These are phyloP conservation scores for Penicillium sp. DNA, from an alignment of 2,329 filamentous ascomycete genomes.

Conservation along the genomic window DNA sequence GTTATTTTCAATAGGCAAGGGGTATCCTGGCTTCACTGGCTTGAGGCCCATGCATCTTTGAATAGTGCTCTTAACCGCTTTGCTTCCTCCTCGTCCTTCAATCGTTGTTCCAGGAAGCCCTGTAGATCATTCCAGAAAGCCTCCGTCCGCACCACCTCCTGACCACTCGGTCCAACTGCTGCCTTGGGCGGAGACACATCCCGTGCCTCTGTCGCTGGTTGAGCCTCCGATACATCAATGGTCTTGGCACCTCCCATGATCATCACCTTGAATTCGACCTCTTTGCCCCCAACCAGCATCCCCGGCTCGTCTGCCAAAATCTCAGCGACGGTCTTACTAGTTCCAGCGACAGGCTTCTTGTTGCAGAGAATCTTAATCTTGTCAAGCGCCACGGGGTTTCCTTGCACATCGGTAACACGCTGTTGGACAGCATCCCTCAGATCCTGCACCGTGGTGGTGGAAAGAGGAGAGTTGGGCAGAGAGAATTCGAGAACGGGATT, in stretches of 20 bases:
- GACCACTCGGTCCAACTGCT: constrained; percentile 57
- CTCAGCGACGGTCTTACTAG: constrained; percentile 75
- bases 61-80: constrained; percentile 68
- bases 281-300: constrained; percentile 39
- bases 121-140: constrained; percentile 86
- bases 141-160: constrained; percentile 64
- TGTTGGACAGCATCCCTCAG: constrained; percentile 70
- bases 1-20: neutral
- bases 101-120: constrained; percentile 74
- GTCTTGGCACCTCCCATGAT: constrained; percentile 69
- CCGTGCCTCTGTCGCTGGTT: constrained; percentile 32
- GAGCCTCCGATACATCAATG: constrained; percentile 36
- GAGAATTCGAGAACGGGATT: constrained; percentile 70
- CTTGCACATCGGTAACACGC: constrained; percentile 55
- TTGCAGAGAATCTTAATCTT: constrained; percentile 85
- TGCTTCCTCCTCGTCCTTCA: constrained; percentile 69
- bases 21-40: neutral
- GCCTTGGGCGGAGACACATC: constrained; percentile 30
- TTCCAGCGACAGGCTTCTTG: constrained; percentile 79
- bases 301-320: constrained; percentile 60
- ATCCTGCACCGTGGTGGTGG: constrained; percentile 73
- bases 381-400: constrained; percentile 48
- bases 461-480: constrained; percentile 60
- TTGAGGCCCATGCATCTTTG: constrained; percentile 62
- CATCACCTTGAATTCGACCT: constrained; percentile 82